Percentiles rank a stretch among this genome's conserved stretches.
Conservation (phyloP, 2,329 filamentous ascomycete species). For the Pestalotiopsis fici region DNA sequence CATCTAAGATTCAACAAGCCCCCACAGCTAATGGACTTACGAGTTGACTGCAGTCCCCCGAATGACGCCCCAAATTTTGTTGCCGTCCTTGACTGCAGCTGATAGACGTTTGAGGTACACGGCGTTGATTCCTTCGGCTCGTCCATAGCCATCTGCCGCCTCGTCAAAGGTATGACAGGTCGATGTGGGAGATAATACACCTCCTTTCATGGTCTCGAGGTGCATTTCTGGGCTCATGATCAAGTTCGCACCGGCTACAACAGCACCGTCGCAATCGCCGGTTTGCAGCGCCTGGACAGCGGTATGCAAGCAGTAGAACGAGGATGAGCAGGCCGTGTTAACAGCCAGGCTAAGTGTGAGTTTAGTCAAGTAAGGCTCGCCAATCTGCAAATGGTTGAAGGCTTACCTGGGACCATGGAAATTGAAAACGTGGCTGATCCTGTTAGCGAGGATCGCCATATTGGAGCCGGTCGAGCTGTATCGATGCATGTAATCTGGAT, state of each 20-base stretch:
- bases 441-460: constrained; percentile 28
- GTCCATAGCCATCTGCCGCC: constrained; percentile 50
- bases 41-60: constrained; percentile 20
- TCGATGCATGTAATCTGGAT: constrained; percentile 21
- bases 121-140: constrained; percentile 48
- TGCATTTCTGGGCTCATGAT: constrained; percentile 21
- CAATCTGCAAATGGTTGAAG: neutral
- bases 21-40: constrained; percentile 5
- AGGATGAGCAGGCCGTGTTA: constrained; percentile 33
- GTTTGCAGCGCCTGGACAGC: constrained; percentile 16
- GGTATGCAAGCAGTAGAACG: constrained; percentile 21
- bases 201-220: constrained; percentile 16
- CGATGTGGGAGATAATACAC: constrained; percentile 36
- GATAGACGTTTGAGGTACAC: constrained; percentile 29
- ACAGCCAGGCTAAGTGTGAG: constrained; percentile 26
- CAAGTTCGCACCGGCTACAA: constrained; percentile 25
- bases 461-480: constrained; percentile 27
- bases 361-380: no score
- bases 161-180: constrained; percentile 40
- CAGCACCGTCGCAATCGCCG: constrained; percentile 21
- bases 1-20: no score
- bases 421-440: constrained; percentile 34
- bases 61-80: constrained; percentile 19
- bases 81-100: constrained; percentile 8
- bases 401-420: constrained; percentile 25